phyloP scores from a whole-genome alignment of 1,139 yeast genomes.

The Candida sanyaensis region DNA sequence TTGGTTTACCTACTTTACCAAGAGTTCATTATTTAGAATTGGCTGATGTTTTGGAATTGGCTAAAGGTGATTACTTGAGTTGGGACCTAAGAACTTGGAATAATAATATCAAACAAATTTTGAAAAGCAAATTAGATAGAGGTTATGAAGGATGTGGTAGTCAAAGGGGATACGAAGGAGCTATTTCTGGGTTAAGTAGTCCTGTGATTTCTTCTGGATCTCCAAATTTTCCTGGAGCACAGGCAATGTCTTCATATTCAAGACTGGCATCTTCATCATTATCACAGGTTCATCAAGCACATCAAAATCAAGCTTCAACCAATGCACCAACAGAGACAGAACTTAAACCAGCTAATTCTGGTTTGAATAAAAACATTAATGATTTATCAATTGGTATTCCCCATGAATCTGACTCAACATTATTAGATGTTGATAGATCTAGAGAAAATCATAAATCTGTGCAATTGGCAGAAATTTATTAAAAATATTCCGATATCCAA shows the following conservation, averaged over 20 bases:
- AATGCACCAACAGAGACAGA: conserved; percentile 4
- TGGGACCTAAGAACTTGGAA: conserved; percentile 82
- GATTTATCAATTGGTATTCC: conserved; percentile 13
- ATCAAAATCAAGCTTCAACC: background rate
- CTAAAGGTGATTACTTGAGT: conserved; percentile 24
- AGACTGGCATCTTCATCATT: conserved; percentile 6
- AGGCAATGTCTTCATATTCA: conserved; percentile 1
- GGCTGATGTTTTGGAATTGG: conserved; percentile 28
- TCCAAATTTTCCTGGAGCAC: conserved; percentile 8
- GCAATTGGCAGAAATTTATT: conserved; percentile 48
- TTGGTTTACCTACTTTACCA: conserved; percentile 91
- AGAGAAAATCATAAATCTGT: conserved; percentile 32
- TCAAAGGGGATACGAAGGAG: conserved; percentile 60
- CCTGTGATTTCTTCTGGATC: conserved; percentile 19
- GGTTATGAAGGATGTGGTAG: conserved; percentile 91
- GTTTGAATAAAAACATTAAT: conserved; percentile 10
- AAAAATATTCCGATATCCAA: conserved; percentile 43
- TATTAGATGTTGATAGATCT: background rate
- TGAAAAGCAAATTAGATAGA: conserved; percentile 61
- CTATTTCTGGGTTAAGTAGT: conserved; percentile 48
- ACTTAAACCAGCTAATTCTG: conserved; percentile 10
- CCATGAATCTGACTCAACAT: background rate
- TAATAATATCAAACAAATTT: conserved; percentile 57
- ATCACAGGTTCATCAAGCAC: background rate
- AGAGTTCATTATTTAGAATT: conserved; percentile 72